phyloP scores from a whole-genome alignment of 139 green algal species.

The Chlamydomonas applanata region DNA sequence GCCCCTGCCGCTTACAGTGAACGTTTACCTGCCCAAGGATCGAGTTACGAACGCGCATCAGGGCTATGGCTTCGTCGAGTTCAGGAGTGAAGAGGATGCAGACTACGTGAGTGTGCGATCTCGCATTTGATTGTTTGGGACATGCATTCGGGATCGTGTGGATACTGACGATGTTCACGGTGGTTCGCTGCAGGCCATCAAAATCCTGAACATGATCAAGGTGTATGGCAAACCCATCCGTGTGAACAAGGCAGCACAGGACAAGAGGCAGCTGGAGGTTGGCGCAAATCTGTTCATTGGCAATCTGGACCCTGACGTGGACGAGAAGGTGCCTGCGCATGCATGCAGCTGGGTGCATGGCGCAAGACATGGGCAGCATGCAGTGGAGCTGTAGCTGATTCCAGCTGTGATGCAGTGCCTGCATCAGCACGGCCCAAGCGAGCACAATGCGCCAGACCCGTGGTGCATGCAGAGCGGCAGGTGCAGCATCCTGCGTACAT shows the following conservation, averaged over 20 bases:
- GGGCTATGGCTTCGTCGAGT: conserved; percentile 99
- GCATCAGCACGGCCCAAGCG: too few species aligned
- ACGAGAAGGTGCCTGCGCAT: conserved; percentile 84
- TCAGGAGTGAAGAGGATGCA: conserved; percentile 87
- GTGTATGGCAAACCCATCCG: conserved; percentile 93
- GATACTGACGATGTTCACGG: background rate
- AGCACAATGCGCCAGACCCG: too few species aligned
- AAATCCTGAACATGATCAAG: conserved; percentile 97
- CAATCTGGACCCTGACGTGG: conserved; percentile 94
- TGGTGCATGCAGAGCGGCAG: too few species aligned
- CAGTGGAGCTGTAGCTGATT: too few species aligned
- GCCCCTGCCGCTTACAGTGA: conserved; percentile 65
- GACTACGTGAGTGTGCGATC: conserved; percentile 79
- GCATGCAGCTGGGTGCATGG: too few species aligned
- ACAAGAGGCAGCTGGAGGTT: conserved; percentile 83
- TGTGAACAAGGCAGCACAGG: conserved; percentile 90
- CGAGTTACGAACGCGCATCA: conserved; percentile 93
- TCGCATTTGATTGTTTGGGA: too few species aligned
- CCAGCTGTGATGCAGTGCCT: too few species aligned
- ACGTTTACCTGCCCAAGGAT: conserved; percentile 98
- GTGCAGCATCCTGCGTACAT: too few species aligned
- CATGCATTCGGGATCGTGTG: too few species aligned
- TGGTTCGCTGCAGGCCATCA: conserved; percentile 77
- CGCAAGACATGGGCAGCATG: too few species aligned
- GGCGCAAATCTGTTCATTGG: conserved; percentile 98